Evolutionary conservation across 495 filamentous ascomycete species (phyloP), one percentile per base, ranked within the genome.

Genomic region (Penicillium macrosclerotiorum): DNA sequence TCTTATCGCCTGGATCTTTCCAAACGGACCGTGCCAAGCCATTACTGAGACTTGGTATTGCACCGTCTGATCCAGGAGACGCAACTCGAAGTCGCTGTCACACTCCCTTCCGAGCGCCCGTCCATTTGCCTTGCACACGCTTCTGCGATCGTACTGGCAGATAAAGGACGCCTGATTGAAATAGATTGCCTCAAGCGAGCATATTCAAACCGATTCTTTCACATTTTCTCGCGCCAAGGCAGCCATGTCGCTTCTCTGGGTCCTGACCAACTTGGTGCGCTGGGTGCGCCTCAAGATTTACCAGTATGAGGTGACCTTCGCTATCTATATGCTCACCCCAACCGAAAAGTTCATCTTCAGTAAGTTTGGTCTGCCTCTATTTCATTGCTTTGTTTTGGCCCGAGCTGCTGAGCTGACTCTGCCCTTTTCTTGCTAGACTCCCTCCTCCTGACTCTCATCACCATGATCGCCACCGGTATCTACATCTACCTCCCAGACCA

Each of bases 401-500:
- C 3, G 3, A 5, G 4, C 11, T 14, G 9, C 7, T 13, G 8
- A 44, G 9, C 50, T 48, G 25, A 52, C 30, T 11, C 20, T 18
- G 12, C n/a, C 1, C 34, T 16, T 17, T 29, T 25, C 51, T 11
- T 23, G 11, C 9, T 29, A 98, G 93, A 96, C 76, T 90, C 88
- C 8, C 77, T 95, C 62, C 76, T 96, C 60, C 90, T 98, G 69
- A 82, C 94, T 56, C 82, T 94, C 59, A 66, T 88, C 66, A 82
- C 81, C 53, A 84, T 97, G 76, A 80, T 95, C 58, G 76, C 90
- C 49, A 86, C 90, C 55, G 93, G 87, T 45, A 81, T 81, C 52
- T 85, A 86, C 32, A 80, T 97, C 48, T 98, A 98, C 73, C 86
- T 98, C 14, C 93, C 93, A 16, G 83, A 92, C 48, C 93, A 97